Percentiles rank a stretch among this genome's conserved stretches.
These are phyloP conservation scores for Cutaneotrichosporon sp. DNA, from an alignment of 1,284 basidiomycete genomes.

Conservation along the genomic window DNA sequence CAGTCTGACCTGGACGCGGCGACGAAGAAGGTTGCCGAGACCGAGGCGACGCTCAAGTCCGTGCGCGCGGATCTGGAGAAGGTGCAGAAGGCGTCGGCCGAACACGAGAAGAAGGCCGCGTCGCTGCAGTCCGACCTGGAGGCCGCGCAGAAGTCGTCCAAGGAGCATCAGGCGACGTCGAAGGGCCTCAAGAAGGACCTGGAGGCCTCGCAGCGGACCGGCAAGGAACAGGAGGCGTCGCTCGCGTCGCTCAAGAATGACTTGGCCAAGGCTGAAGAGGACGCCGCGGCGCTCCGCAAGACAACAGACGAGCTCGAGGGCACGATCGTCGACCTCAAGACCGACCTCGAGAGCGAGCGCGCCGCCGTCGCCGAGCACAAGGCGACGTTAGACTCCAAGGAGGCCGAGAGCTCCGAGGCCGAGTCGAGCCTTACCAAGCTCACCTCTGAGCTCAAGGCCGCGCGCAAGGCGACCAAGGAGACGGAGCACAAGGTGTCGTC, in stretches of 20 bases:
- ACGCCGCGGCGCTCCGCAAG: conserved; percentile 11
- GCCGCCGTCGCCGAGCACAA: conserved; percentile 11
- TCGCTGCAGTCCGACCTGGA: conserved; percentile 8
- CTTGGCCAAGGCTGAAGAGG: conserved; percentile 10
- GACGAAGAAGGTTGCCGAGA: conserved; percentile 1
- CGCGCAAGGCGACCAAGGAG: conserved; percentile 10
- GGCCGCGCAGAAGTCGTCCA: conserved; percentile 5
- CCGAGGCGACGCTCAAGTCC: conserved; percentile 5
- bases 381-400: conserved; percentile 14
- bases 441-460: conserved; percentile 13
- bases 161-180: conserved; percentile 1
- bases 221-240: conserved; percentile 9
- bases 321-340: conserved; percentile 10
- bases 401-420: conserved; percentile 2
- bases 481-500: conserved; percentile 3
- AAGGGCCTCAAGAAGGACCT: conserved; percentile 5
- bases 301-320: conserved; percentile 5
- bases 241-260: conserved; percentile 7
- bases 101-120: conserved; percentile 9
- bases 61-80: conserved; percentile 4
- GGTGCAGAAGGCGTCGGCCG: neutral
- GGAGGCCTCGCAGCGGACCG: conserved; percentile 7
- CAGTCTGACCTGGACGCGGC: conserved; percentile 12
- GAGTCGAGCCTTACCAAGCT: conserved; percentile 16
- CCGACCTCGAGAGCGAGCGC: conserved; percentile 10